phyloP scores from a whole-genome alignment of 805 yeast species.

The Lipomyces kockii region DNA sequence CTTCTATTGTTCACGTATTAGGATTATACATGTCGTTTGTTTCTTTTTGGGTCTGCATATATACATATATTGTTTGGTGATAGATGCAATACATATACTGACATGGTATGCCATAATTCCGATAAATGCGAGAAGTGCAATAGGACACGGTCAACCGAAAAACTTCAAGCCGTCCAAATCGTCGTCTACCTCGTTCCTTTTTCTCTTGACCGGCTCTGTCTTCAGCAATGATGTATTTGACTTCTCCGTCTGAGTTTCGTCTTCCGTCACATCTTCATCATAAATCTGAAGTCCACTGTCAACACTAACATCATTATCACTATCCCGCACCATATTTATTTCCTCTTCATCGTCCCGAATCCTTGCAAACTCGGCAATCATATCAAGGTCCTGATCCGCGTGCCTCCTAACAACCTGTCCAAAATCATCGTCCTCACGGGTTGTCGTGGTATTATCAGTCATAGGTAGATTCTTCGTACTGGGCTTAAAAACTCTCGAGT shows the following conservation, averaged over 20 bases:
- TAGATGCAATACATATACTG: background rate
- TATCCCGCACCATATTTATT: background rate
- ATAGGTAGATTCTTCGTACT: background rate
- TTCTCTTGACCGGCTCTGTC: background rate
- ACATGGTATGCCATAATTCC: background rate
- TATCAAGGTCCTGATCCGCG: background rate
- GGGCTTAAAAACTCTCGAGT: conserved; percentile 12
- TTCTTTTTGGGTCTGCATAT: background rate
- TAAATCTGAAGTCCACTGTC: background rate
- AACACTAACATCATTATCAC: background rate
- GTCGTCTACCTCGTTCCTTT: background rate
- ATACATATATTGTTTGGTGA: background rate
- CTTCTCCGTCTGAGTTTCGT: background rate
- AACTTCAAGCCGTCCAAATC: background rate
- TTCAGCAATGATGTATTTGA: background rate
- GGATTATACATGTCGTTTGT: background rate
- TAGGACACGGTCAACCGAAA: background rate
- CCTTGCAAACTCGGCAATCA: background rate
- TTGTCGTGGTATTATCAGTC: background rate
- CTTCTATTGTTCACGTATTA: background rate
- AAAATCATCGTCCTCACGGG: background rate
- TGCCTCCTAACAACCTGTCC: conserved; percentile 2
- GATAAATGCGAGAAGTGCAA: background rate
- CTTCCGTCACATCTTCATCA: background rate
- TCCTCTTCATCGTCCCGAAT: background rate